phyloP scores from a whole-genome alignment of 2,329 filamentous ascomycete species.

The Coleophoma crateriformis region DNA sequence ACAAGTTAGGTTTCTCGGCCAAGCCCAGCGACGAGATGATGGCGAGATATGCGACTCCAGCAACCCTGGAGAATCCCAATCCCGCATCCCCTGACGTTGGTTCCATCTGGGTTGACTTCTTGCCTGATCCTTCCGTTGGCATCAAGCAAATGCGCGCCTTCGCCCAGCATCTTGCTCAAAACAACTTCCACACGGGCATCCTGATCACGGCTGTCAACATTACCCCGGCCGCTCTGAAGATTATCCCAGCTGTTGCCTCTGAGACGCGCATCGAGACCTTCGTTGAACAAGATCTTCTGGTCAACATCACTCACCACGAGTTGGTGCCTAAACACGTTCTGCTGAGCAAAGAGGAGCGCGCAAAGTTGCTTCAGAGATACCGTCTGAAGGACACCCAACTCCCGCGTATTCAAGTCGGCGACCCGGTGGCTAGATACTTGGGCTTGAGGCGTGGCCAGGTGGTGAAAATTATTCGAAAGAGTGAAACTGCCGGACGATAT shows the following conservation, averaged over 20 bases:
- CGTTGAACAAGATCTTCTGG: slow-evolving; percentile 88
- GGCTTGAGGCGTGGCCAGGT: slow-evolving; percentile 89
- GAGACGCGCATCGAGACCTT: slow-evolving; percentile 88
- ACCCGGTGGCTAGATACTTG: slow-evolving; percentile 89
- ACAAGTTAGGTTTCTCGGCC: slow-evolving; percentile 81
- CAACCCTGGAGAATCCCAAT: slow-evolving; percentile 63
- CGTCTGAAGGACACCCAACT: slow-evolving; percentile 96
- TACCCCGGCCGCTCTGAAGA: slow-evolving; percentile 81
- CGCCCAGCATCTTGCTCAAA: slow-evolving; percentile 71
- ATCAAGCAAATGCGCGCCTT: slow-evolving; percentile 91
- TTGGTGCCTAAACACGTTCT: slow-evolving; percentile 91
- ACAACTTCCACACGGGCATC: slow-evolving; percentile 85
- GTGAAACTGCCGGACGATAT: slow-evolving; percentile 92
- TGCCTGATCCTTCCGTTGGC: slow-evolving; percentile 71
- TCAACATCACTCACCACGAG: slow-evolving; percentile 98
- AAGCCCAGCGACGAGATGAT: slow-evolving; percentile 81
- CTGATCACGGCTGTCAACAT: slow-evolving; percentile 81
- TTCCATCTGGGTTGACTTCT: slow-evolving; percentile 91
- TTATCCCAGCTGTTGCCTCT: slow-evolving; percentile 71
- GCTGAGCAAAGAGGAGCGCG: slow-evolving; percentile 86
- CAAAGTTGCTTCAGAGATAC: slow-evolving; percentile 79
- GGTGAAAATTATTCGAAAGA: slow-evolving; percentile 95
- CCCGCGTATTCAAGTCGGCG: slow-evolving; percentile 83
- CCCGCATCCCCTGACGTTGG: slow-evolving; percentile 69
- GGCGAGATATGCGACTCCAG: slow-evolving; percentile 70